Evolutionary conservation across 768 basidiomycete species (phyloP), one percentile per base, ranked within the genome.

Genomic region (Piloderma croceum): DNA sequence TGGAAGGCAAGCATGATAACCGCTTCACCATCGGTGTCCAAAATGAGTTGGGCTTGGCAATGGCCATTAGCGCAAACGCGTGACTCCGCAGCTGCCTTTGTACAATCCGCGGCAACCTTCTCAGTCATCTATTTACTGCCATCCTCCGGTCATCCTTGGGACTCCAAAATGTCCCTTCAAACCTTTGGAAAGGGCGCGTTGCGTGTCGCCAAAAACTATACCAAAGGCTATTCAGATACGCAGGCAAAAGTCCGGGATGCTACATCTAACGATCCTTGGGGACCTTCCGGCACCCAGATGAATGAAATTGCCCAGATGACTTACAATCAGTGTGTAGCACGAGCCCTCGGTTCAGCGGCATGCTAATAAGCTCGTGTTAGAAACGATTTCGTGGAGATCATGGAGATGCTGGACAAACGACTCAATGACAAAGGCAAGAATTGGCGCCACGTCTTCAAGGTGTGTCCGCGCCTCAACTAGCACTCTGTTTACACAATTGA

Each of bases 371-470:
- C 37, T 20, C n/a, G 3, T 41, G 19, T 32, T 35, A 13, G 92
- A 64, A 85, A 81, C 44, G 93, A 98, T 55, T 99, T 99, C 60
- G 91, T 98, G 10, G 96, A 99, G 67, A 90, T 99, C 56, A 97
- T 99, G 91, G 96, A 99, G 70, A 96, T 97, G 90, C 74, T 99
- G 36, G 96, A 98, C 66, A 98, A 99, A 65, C 81, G 96, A 38
- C 68, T 99, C 46, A 92, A 92, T 52, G 96, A 99, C 69, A 98
- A 96, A 72, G 96, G 96, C 25, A 98, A 98, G 79, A 97, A 98
- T 55, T 99, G 96, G 96, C 77, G 94, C 38, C 96, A 99, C 70
- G 94, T 98, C 43, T 98, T 96, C 78, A 98, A 98, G 75, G 90
- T 83, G 42, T 44, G 72, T 50, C 18, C 32, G 36, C 29, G n/a